Evolutionary conservation across 2,329 filamentous ascomycete species (phyloP).

Genomic region (Alternaria sp.): DNA sequence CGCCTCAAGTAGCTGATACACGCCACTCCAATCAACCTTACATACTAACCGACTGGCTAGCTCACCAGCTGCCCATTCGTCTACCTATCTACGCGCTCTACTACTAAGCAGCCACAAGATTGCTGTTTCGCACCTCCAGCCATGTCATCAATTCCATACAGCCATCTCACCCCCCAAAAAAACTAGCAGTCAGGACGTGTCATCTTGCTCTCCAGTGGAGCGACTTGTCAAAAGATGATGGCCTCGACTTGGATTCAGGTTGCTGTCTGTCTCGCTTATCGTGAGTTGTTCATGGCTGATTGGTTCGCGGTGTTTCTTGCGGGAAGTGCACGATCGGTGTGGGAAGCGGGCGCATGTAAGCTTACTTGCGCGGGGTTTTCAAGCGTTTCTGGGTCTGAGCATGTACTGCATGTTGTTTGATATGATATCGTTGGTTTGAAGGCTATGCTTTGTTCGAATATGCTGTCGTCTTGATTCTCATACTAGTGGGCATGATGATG

Average conservation of each 20-base stretch:
- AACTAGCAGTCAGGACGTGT: not conserved
- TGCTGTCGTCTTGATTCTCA: too few relatives aligned
- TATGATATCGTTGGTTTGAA: too few relatives aligned
- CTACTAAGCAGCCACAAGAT: conserved; percentile 9
- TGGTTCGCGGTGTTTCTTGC: not conserved
- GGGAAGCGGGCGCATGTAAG: not conserved
- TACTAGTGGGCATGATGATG: too few relatives aligned
- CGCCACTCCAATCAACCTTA: not conserved
- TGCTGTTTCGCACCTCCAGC: not conserved
- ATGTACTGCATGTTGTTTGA: too few relatives aligned
- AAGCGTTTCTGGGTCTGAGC: too few relatives aligned
- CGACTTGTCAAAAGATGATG: not conserved
- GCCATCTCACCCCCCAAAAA: not conserved
- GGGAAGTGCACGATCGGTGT: not conserved
- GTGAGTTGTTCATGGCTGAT: not conserved
- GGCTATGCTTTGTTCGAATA: too few relatives aligned
- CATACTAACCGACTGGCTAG: too few relatives aligned
- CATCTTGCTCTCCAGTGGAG: not conserved
- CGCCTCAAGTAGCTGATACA: not conserved
- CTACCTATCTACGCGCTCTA: not conserved
- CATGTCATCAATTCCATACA: not conserved
- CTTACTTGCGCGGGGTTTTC: not conserved
- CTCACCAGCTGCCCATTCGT: too few relatives aligned
- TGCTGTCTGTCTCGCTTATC: not conserved
- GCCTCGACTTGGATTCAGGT: not conserved